Conservation (phyloP, 1,139 yeast species). For the Chernovozyma sophiae-reginae region DNA sequence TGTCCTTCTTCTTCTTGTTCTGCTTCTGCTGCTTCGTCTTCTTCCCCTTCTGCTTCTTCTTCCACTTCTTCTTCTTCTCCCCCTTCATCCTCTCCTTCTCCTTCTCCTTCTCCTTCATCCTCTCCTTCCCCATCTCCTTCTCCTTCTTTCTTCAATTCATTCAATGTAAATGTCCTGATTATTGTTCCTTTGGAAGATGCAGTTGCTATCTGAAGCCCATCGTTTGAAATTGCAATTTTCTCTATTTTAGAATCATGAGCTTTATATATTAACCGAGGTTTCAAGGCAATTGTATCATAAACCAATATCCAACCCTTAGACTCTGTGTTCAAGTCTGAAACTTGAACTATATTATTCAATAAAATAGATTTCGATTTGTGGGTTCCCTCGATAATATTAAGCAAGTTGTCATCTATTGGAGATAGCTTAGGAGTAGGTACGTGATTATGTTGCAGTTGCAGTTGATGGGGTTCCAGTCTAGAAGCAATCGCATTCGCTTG, state of each 20-base stretch:
- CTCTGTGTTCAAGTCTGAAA: conserved; percentile 24
- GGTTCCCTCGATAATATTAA: conserved; percentile 17
- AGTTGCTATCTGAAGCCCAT: conserved; percentile 56
- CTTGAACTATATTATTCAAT: conserved; percentile 14
- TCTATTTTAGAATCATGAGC: conserved; percentile 56
- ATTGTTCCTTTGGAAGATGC: conserved; percentile 74
- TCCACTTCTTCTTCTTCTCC: conserved; percentile 6
- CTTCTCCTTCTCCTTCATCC: no score
- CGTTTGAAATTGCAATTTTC: conserved; percentile 44
- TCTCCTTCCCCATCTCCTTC: no score
- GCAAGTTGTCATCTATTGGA: conserved; percentile 4
- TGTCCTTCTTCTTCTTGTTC: no score
- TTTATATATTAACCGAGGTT: conserved; percentile 53
- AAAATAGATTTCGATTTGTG: conserved; percentile 14
- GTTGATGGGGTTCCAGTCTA: conserved; percentile 3
- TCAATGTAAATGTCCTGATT: conserved; percentile 44
- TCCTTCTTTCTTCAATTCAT: background rate
- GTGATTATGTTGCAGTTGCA: background rate
- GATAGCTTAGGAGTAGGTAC: conserved; percentile 8
- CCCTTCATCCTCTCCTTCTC: no score
- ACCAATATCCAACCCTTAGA: conserved; percentile 44
- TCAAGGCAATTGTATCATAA: conserved; percentile 56
- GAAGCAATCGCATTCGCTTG: conserved; percentile 1
- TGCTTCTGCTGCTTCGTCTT: conserved; percentile 11
- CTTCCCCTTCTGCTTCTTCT: no score